Percentiles rank a stretch among this genome's conserved stretches.
Conservation (phyloP, 108 stramenopile genomes). For the Halocafeteria seosinensis region DNA sequence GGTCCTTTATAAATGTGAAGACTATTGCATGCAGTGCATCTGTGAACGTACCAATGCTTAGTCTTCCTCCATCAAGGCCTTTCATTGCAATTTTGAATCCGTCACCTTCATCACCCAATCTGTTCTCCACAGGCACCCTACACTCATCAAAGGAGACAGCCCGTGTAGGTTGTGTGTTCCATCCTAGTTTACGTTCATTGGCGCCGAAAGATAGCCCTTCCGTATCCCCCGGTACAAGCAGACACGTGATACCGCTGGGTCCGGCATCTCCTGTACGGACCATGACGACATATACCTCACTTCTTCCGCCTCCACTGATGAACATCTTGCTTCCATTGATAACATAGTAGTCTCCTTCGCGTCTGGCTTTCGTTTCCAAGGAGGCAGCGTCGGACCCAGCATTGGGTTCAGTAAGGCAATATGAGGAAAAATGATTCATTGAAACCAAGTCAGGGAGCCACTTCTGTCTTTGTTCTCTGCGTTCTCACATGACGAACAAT, state of each 20-base stretch:
- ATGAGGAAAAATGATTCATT: conserved; percentile 21
- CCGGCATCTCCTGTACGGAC: conserved; percentile 19
- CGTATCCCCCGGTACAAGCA: conserved; percentile 24
- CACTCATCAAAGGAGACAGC: conserved; percentile 18
- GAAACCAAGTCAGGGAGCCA: conserved; percentile 17
- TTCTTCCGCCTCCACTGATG: conserved; percentile 26
- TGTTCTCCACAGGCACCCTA: conserved; percentile 22
- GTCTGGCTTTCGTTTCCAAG: conserved; percentile 14
- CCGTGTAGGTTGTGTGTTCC: conserved; percentile 28
- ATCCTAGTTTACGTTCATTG: conserved; percentile 20
- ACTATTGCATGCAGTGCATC: too few relatives aligned
- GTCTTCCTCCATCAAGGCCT: conserved; percentile 25
- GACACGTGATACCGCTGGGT: conserved; percentile 22
- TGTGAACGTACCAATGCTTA: conserved; percentile 23
- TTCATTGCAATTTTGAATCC: conserved; percentile 31
- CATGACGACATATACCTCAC: conserved; percentile 29
- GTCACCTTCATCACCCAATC: conserved; percentile 24
- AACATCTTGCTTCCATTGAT: conserved; percentile 27
- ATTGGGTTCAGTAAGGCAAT: conserved; percentile 23
- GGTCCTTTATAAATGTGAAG: too few relatives aligned
- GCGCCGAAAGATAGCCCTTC: conserved; percentile 30
- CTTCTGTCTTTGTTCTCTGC: too few relatives aligned
- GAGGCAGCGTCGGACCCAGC: conserved; percentile 22
- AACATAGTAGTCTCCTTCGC: conserved; percentile 43
- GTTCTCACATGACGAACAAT: too few relatives aligned